These are phyloP conservation scores for Camelina sativa DNA, from an alignment of 345 rosid genomes.

Conservation along the genomic window DNA sequence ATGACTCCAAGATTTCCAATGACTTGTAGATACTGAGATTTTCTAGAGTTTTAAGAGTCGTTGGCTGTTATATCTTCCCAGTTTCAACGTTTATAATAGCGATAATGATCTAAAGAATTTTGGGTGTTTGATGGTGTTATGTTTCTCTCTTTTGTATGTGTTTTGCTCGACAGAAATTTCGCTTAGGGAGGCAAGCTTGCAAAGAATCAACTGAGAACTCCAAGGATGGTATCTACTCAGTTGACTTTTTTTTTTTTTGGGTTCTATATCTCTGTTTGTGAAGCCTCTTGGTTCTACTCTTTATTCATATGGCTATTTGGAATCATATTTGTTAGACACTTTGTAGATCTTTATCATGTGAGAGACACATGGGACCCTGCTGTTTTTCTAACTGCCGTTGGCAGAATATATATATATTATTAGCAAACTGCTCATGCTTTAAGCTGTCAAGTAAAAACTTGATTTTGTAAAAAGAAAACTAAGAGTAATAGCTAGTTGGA, in stretches of 20 bases:
- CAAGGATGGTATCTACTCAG: slow-evolving; percentile 69
- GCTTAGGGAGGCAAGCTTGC: slow-evolving; percentile 88
- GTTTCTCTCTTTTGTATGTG: slow-evolving; percentile 21
- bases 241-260: slow-evolving; percentile 3
- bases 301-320: not conserved
- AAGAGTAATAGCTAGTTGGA: not conserved
- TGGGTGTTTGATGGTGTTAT: slow-evolving; percentile 21
- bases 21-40: not conserved
- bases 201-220: slow-evolving; percentile 84
- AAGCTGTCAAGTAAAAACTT: not conserved
- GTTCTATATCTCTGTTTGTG: slow-evolving; percentile 10
- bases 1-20: not conserved
- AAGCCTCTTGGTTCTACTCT: slow-evolving; percentile 9
- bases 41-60: slow-evolving; percentile 1
- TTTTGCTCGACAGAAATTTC: slow-evolving; percentile 67
- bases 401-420: not conserved
- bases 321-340: slow-evolving; percentile 8
- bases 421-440: not conserved
- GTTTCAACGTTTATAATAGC: not conserved
- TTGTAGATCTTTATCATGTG: slow-evolving; percentile 4
- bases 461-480: not conserved
- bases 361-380: not conserved
- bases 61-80: not conserved
- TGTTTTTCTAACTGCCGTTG: not conserved
- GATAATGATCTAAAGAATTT: not conserved